Evolutionary conservation across 108 stramenopile species (phyloP), one percentile per base, ranked within the genome.

Genomic region (Tribonema minus): DNA sequence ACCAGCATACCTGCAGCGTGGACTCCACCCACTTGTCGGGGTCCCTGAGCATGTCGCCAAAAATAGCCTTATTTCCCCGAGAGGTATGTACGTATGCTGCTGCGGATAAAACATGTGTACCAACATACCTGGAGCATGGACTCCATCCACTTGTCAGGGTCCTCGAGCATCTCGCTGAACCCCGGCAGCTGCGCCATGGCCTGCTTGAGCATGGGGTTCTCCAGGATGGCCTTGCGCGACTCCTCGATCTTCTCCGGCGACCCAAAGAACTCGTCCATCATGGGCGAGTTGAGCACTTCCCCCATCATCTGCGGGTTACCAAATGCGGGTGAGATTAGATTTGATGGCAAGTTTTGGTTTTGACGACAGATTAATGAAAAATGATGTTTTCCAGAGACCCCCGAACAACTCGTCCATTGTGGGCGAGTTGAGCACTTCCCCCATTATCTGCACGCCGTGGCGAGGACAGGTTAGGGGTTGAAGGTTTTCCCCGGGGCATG

Each of bases 181-280:
- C 92, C 92, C 7, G 92, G 92, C 86, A 92, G 88, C 27, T 80
- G 64, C n/a, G 77, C 62, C 91, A 92, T 91, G 84, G 90, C 90
- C 32, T 70, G 29, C 81, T 89, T 91, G 65, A 91, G 78, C 89
- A 91, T 91, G 37, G 92, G 92, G 85, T 91, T 92, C 1, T 84
- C 65, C 46, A 92, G 76, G 58, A 92, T 90, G 84, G 90, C 90
- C 72, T 91, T 90, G 2, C 92, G 86, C n/a, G 86, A 71, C 82
- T 91, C 82, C 80, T 92, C 92, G 30, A 92, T 83, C 67, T 86
- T 88, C 67, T 87, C 90, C 0, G 92, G 91, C 72, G 91, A 89
- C 34, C 69, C 84, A 84, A 92, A 87, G 73, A 85, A 89, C 67
- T 91, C 90, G 36, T 90, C 67, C 72, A 92, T 90, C 71, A 91